Conservation (phyloP, 768 basidiomycete genomes). For the Xanthoconium purpureum region DNA sequence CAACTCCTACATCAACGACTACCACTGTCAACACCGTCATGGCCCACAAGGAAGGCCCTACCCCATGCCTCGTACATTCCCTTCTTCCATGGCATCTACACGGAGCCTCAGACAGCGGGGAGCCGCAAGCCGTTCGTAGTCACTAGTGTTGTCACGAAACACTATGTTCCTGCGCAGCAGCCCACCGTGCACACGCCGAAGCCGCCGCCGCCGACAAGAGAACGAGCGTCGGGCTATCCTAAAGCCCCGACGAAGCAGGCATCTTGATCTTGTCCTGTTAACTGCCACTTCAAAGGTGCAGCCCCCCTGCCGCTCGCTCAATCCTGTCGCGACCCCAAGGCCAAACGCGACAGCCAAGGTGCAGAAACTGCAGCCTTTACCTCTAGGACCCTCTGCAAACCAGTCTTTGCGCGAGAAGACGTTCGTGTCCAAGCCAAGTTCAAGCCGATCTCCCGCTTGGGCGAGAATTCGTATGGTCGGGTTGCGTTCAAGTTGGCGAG, state of each 20-base stretch:
- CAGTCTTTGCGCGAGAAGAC: too few relatives aligned
- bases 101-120: neutral
- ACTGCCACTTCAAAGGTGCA: neutral
- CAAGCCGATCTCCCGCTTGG: constrained; percentile 34
- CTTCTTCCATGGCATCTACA: neutral
- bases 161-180: neutral
- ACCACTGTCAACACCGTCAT: neutral
- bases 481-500: constrained; percentile 17
- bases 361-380: neutral
- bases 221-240: neutral
- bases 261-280: too few relatives aligned
- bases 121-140: constrained; percentile 11
- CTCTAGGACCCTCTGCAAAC: too few relatives aligned
- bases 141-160: neutral
- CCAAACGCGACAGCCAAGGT: neutral
- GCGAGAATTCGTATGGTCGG: constrained; percentile 36
- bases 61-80: neutral
- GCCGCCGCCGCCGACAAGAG: too few relatives aligned
- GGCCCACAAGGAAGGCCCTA: neutral
- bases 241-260: neutral
- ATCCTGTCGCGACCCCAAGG: neutral
- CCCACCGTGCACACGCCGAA: neutral
- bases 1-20: neutral
- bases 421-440: constrained; percentile 17
- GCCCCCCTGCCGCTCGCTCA: neutral